Percentiles rank a stretch among this genome's conserved stretches.
These are phyloP conservation scores for Alternaria brassicicola DNA, from an alignment of 2,329 filamentous ascomycete genomes.

Conservation along the genomic window DNA sequence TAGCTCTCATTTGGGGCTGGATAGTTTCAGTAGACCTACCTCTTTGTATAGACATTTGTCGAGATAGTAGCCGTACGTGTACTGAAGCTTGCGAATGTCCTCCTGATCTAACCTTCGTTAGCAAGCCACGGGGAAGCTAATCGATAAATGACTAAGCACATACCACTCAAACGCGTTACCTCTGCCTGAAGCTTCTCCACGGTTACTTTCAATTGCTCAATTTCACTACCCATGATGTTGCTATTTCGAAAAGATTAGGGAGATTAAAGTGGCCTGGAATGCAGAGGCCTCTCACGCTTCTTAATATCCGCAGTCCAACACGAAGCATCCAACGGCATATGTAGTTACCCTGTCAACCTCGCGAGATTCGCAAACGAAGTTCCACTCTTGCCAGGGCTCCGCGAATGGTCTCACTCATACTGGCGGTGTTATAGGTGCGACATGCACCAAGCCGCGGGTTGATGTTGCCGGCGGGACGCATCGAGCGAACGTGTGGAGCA, in stretches of 20 bases:
- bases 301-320: slow-evolving; percentile 18
- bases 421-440: slow-evolving; percentile 23
- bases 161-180: slow-evolving; percentile 38
- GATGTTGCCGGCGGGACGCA: slow-evolving; percentile 30
- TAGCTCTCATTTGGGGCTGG: neutral
- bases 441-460: slow-evolving; percentile 21
- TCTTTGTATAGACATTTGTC: slow-evolving; percentile 66
- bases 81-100: slow-evolving; percentile 62
- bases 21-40: slow-evolving; percentile 32
- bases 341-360: slow-evolving; percentile 15
- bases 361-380: slow-evolving; percentile 7
- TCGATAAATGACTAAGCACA: slow-evolving; percentile 4
- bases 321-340: neutral
- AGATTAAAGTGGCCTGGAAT: neutral
- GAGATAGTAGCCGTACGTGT: slow-evolving; percentile 65
- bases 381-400: slow-evolving; percentile 15
- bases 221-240: slow-evolving; percentile 34
- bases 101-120: slow-evolving; percentile 54
- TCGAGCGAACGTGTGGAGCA: slow-evolving; percentile 11
- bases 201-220: slow-evolving; percentile 36
- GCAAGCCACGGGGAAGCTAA: slow-evolving; percentile 3
- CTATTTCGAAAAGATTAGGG: neutral
- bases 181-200: slow-evolving; percentile 38
- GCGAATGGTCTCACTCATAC: slow-evolving; percentile 19
- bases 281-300: slow-evolving; percentile 8